Evolutionary conservation across 768 basidiomycete genomes (phyloP).

Genomic region (Leucosporidium scottii): DNA sequence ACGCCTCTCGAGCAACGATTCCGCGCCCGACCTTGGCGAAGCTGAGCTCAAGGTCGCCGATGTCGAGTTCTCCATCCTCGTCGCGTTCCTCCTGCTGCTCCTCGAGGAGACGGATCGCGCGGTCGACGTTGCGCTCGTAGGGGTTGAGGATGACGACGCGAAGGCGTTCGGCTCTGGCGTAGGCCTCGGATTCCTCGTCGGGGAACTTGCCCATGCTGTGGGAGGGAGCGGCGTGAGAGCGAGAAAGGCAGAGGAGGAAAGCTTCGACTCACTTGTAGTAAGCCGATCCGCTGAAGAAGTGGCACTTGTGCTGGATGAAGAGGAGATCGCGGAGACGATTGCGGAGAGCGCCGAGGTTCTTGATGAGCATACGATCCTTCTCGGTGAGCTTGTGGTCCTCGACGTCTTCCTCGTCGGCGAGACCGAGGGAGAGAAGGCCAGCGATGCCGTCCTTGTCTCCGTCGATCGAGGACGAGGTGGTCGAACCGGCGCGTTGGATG

Average conservation of each 20-base stretch:
- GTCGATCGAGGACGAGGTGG: neutral
- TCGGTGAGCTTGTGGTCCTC: slow-evolving; percentile 4
- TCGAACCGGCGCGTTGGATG: neutral
- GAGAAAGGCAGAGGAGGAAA: neutral
- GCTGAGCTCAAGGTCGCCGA: slow-evolving; percentile 11
- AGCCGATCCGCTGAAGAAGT: slow-evolving; percentile 30
- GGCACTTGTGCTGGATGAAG: slow-evolving; percentile 29
- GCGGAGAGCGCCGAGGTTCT: slow-evolving; percentile 5
- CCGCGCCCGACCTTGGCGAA: slow-evolving; percentile 17
- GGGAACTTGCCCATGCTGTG: slow-evolving; percentile 11
- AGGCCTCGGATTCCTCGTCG: slow-evolving; percentile 28
- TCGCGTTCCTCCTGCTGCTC: slow-evolving; percentile 1
- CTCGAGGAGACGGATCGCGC: neutral
- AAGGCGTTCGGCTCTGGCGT: slow-evolving; percentile 29
- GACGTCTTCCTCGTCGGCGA: slow-evolving; percentile 30
- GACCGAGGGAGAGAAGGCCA: slow-evolving; percentile 60
- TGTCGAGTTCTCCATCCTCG: neutral
- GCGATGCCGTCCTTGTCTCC: neutral
- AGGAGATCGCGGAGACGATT: slow-evolving; percentile 30
- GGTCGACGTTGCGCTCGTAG: slow-evolving; percentile 5
- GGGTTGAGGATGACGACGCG: slow-evolving; percentile 22
- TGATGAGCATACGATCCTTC: slow-evolving; percentile 3
- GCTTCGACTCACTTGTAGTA: slow-evolving; percentile 21
- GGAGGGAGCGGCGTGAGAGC: neutral
- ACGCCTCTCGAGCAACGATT: slow-evolving; percentile 7